These are phyloP conservation scores for Arabidopsis thaliana DNA, from an alignment of 345 rosid genomes.

Conservation along the genomic window DNA sequence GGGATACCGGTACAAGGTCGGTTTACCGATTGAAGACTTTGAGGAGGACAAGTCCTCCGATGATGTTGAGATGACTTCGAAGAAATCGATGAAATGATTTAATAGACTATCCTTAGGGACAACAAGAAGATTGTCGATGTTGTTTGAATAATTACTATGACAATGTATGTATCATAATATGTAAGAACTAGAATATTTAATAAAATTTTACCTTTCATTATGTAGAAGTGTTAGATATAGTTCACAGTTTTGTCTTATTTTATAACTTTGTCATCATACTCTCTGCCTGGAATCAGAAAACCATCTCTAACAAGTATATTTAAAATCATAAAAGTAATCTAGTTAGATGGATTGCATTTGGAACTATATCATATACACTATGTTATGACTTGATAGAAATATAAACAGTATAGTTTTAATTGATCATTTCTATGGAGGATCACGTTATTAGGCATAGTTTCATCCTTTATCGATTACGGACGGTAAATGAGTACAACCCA, in stretches of 20 bases:
- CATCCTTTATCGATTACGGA: not conserved
- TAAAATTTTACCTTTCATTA: not conserved
- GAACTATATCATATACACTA: no score
- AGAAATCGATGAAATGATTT: conserved; percentile 27
- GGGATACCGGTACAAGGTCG: conserved; percentile 65
- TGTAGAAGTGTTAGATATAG: no score
- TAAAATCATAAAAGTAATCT: no score
- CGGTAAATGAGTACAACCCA: not conserved
- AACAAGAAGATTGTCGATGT: conserved; percentile 16
- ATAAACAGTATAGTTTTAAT: not conserved
- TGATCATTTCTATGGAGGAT: not conserved
- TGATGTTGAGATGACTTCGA: conserved; percentile 46
- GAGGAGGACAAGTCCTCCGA: conserved; percentile 34
- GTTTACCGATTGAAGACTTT: conserved; percentile 56
- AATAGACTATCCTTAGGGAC: conserved; percentile 2
- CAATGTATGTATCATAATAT: conserved; percentile 18
- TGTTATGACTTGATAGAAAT: no score
- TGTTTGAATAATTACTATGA: not conserved
- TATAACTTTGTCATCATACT: no score
- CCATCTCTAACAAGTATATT: no score
- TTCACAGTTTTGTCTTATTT: no score
- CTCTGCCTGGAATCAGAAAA: no score
- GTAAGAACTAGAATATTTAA: conserved; percentile 16
- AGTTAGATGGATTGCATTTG: no score
- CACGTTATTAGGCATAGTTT: not conserved